These are phyloP conservation scores for Lachnellula occidentalis DNA, from an alignment of 2,329 filamentous ascomycete genomes.

Conservation along the genomic window DNA sequence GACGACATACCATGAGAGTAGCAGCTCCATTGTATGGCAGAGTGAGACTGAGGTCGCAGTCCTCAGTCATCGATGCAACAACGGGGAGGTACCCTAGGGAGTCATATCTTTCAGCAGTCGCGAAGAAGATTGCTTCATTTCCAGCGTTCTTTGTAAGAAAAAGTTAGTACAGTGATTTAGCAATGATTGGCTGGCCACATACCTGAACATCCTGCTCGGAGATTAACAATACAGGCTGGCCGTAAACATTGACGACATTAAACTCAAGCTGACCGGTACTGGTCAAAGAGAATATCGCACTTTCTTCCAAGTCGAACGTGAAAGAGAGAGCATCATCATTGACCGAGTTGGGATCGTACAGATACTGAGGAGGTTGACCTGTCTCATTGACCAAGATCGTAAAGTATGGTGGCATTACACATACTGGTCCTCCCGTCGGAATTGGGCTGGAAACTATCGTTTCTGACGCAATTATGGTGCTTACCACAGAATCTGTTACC, in stretches of 20 bases:
- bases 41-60: slow-evolving; percentile 11
- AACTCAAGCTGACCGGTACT: slow-evolving; percentile 12
- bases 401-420: slow-evolving; percentile 13
- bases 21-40: slow-evolving; percentile 13
- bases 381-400: slow-evolving; percentile 11
- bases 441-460: background rate
- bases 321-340: slow-evolving; percentile 14
- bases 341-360: slow-evolving; percentile 12
- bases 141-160: slow-evolving; percentile 5
- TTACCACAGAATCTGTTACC: no score
- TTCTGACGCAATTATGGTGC: no score
- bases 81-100: slow-evolving; percentile 9
- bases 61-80: slow-evolving; percentile 7
- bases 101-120: slow-evolving; percentile 5
- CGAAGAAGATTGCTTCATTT: slow-evolving; percentile 15
- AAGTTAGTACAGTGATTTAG: background rate
- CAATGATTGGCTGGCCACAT: background rate
- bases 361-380: slow-evolving; percentile 6
- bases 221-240: slow-evolving; percentile 8
- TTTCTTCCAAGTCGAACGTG: slow-evolving; percentile 3
- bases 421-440: slow-evolving; percentile 1
- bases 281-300: slow-evolving; percentile 12
- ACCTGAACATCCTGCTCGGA: slow-evolving; percentile 12
- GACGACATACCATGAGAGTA: background rate
- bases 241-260: slow-evolving; percentile 8